phyloP scores from a whole-genome alignment of 768 basidiomycete genomes.

The Boletus subparvulus region DNA sequence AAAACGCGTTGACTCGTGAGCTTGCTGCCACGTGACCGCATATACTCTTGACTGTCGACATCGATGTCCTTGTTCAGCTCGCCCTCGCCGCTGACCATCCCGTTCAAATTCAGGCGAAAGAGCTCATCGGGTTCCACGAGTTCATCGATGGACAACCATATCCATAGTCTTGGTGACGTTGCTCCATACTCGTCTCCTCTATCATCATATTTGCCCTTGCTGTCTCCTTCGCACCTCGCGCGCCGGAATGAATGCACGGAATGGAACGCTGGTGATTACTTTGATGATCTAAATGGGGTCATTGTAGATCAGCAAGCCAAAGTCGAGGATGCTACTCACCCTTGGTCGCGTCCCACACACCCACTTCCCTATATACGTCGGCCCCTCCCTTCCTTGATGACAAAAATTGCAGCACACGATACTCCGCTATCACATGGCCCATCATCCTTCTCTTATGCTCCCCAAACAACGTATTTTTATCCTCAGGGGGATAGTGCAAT shows the following conservation, averaged over 20 bases:
- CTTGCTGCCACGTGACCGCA: slow-evolving; percentile 31
- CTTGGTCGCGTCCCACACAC: slow-evolving; percentile 6
- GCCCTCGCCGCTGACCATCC: slow-evolving; percentile 11
- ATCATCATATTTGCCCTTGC: slow-evolving; percentile 21
- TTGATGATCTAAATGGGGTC: not conserved
- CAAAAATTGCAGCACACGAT: slow-evolving; percentile 13
- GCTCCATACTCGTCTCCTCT: slow-evolving; percentile 19
- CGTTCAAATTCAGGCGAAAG: slow-evolving; percentile 25
- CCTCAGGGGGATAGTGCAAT: slow-evolving; percentile 17
- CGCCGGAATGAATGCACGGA: slow-evolving; percentile 1
- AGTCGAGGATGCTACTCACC: not conserved
- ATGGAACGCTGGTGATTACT: slow-evolving; percentile 4
- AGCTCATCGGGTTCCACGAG: slow-evolving; percentile 20
- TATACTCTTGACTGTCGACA: slow-evolving; percentile 28
- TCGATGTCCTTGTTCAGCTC: slow-evolving; percentile 25
- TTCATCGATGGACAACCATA: not conserved
- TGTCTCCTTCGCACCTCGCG: slow-evolving; percentile 13
- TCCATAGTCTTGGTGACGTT: not conserved
- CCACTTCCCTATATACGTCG: not conserved
- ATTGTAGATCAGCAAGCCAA: not conserved
- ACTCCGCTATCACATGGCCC: not conserved
- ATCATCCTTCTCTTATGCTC: not conserved
- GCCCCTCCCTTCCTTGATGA: slow-evolving; percentile 20
- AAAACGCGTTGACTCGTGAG: slow-evolving; percentile 32
- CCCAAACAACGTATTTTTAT: not conserved